Conservation (phyloP, 495 filamentous ascomycete genomes). For the Amorphotheca resinae region DNA sequence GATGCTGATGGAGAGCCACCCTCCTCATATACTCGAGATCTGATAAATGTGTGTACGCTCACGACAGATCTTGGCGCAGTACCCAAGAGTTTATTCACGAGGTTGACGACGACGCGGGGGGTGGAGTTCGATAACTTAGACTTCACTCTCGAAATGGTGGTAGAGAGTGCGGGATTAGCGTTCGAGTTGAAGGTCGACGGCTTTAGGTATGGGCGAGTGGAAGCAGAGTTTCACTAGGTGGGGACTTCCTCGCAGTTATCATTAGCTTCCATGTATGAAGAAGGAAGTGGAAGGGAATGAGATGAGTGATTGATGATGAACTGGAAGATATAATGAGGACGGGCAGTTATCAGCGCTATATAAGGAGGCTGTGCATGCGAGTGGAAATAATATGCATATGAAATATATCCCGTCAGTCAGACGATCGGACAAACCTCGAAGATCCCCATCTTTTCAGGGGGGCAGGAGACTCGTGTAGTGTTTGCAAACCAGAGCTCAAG, state of each 20-base stretch:
- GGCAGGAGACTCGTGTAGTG: too few relatives aligned
- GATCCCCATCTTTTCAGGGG: too few relatives aligned
- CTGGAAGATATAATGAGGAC: too few relatives aligned
- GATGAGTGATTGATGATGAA: too few relatives aligned
- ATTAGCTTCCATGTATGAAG: background rate
- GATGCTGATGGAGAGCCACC: conserved; percentile 48
- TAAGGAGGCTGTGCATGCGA: too few relatives aligned
- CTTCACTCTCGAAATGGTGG: conserved; percentile 63
- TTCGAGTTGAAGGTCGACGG: conserved; percentile 67
- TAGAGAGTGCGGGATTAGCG: conserved; percentile 55
- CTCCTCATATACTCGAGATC: conserved; percentile 37
- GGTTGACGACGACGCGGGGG: conserved; percentile 56
- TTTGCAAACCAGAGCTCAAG: too few relatives aligned
- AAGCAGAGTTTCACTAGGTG: conserved; percentile 50
- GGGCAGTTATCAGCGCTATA: background rate
- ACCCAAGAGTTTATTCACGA: conserved; percentile 50
- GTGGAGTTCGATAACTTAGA: conserved; percentile 66
- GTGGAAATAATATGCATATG: too few relatives aligned
- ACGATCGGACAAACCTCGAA: too few relatives aligned
- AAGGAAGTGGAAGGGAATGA: too few relatives aligned
- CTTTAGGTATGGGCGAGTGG: conserved; percentile 57
- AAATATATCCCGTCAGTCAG: too few relatives aligned
- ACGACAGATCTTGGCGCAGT: conserved; percentile 62
- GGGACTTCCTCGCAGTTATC: background rate
- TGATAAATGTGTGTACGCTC: conserved; percentile 60